Evolutionary conservation across 2,329 filamentous ascomycete genomes (phyloP).

Genomic region (Colletotrichum nymphaeae): DNA sequence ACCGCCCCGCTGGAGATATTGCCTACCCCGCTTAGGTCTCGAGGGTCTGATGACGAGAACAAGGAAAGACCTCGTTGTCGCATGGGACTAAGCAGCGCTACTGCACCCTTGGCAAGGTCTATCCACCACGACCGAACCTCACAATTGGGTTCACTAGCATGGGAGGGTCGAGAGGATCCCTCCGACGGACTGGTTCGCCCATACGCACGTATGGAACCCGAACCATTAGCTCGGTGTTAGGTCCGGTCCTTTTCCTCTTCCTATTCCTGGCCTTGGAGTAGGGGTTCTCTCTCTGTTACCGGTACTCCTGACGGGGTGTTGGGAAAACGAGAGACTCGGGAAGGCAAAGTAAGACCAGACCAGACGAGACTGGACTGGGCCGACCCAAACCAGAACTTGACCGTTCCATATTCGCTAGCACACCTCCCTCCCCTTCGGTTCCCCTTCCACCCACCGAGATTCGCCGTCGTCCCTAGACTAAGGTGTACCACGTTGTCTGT

Average conservation of each 20-base stretch:
- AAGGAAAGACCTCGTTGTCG: conserved; percentile 24
- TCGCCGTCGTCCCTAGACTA: conserved; percentile 1
- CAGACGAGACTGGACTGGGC: conserved; percentile 1
- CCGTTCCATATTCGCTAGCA: neutral
- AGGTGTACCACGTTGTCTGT: conserved; percentile 16
- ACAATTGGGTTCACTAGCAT: conserved; percentile 23
- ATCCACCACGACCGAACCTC: conserved; percentile 23
- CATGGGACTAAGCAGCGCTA: conserved; percentile 14
- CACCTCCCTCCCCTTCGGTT: conserved; percentile 2
- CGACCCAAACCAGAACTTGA: neutral
- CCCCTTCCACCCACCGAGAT: neutral
- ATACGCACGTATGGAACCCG: conserved; percentile 20
- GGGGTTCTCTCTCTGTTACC: neutral
- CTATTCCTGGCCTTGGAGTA: neutral
- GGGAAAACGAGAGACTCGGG: neutral
- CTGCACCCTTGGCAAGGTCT: conserved; percentile 28
- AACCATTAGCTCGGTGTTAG: conserved; percentile 23
- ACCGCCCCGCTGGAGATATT: conserved; percentile 27
- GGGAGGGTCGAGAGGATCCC: neutral
- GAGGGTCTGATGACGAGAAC: conserved; percentile 23
- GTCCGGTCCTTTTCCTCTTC: conserved; percentile 12
- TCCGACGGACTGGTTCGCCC: conserved; percentile 19
- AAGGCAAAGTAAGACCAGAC: neutral
- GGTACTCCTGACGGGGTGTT: neutral
- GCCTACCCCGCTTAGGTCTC: conserved; percentile 19